Conservation (phyloP, 2,329 filamentous ascomycete genomes). For the Colletotrichum abscissum region DNA sequence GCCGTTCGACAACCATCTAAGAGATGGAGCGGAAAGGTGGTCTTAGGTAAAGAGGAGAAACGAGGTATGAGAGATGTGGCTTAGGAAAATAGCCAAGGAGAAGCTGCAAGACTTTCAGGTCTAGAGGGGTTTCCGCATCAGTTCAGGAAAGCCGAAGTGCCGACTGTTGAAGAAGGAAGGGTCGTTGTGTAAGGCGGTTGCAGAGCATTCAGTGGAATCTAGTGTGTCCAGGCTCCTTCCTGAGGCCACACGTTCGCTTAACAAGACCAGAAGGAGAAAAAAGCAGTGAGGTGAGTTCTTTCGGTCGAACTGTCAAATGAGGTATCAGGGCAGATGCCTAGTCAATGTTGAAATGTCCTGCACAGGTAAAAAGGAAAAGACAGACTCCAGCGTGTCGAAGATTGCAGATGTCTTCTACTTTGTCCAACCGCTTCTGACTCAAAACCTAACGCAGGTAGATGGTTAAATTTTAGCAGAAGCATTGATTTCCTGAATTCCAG, state of each 20-base stretch:
- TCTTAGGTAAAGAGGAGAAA: background rate
- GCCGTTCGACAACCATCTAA: slow-evolving; percentile 6
- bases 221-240: background rate
- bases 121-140: background rate
- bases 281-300: background rate
- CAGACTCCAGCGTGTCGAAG: background rate
- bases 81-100: background rate
- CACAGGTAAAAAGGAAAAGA: background rate
- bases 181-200: background rate
- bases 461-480: too few relatives aligned
- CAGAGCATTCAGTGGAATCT: background rate
- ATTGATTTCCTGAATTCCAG: background rate
- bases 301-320: background rate
- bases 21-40: background rate
- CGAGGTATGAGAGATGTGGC: background rate
- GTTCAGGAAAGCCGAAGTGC: background rate
- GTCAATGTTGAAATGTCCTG: background rate
- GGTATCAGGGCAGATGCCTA: background rate
- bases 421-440: background rate
- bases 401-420: background rate
- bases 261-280: background rate
- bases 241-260: background rate
- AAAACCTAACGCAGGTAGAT: too few relatives aligned
- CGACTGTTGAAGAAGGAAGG: background rate
- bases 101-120: background rate